Base-by-base conservation (phyloP, 768 basidiomycete species). In the Panus rudis region DNA sequence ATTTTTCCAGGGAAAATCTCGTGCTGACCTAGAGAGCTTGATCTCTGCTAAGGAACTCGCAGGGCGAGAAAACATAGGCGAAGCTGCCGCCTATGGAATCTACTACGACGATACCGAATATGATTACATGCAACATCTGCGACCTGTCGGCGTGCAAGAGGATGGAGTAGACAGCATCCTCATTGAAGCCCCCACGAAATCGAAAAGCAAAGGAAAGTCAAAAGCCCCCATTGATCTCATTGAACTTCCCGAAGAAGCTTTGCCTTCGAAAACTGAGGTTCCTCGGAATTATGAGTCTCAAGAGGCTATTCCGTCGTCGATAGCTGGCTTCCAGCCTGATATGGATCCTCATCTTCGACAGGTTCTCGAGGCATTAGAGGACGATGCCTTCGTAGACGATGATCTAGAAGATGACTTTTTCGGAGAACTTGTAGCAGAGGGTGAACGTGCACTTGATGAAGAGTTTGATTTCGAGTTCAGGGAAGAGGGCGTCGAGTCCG, bases 121-220 rank as follows among this genome's bases (percentile, higher is more conserved):
- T 68, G 89, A 99, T 64, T 99, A 99, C 69, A 92, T 97, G 88
- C 85, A 93, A 61, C 96, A 99, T 65, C 76, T 99, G 33, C 83
- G 90, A 11, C 54, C 76, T 2, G 78, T 89, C 39, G 90, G 89
- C 3, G 55, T 76, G 11, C 75, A 82, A 45, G 87, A 89, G 58
- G 87, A 82, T 33, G 86, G 87, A 10, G 79, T 86, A 6, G 90
- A 92, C 28, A 84, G 80, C 45, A 66, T 89, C 40, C 71, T 93
- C 45, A 68, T 96, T 39, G 87, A 91, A 52, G 85, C 86, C n/a
- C 57, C 65, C 13, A 59, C 67, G 4, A 69, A 68, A 35, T 52
- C 46, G 21, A 62, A 60, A 25, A 69, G 66, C 21, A 74, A 67
- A 51, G 63, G 57, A 6, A 65, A 70, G 49, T 58, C 54, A 2